Base-by-base conservation (phyloP, 1,139 yeast species). In the Trichomonascaceae sp. region DNA sequence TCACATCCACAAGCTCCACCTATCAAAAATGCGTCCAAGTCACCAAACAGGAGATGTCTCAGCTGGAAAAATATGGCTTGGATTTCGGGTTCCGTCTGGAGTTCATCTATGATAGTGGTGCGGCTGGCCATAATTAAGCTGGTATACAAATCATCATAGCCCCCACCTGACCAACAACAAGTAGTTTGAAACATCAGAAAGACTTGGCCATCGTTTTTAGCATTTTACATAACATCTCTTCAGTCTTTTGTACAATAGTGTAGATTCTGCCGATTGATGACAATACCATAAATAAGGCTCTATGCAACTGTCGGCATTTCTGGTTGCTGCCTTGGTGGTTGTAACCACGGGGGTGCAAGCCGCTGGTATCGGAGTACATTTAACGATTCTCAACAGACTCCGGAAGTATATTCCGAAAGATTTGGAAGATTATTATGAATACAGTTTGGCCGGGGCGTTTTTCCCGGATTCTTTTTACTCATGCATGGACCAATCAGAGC, bases 51-150 rank as follows among this genome's bases (percentile, higher is more conserved):
- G 95, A 88, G 63, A 80, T 86, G 45, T 77, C 76, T 38, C 82
- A 80, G 47, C 71, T 90, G 60, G 83, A 83, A 61, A 69, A 73
- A 1, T 83, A 81, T 10, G 96, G 96, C 0, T 74, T 90, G 52
- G 88, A 87, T 62, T 83, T 88, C 53, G 91, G 81, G 57, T 85
- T 80, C 50, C 53, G 63, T 53, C 58, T 65, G 43, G 55, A 54
- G 13, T 58, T 56, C 38, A 59, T 61, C 27, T 60, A 60, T 45
- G 60, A 59, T 22, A 22, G 27, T 39, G 45, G 50, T 39, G 38
- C 50, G 50, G 50, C 50, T 36, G 38, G 20, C 45, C 27, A 43
- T 18, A 36, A 46, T 32, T 39, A 46, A 36, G 32, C 32, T 13
- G 38, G 17, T 13, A 36, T 36, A 36, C 17, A 9, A 36, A n/a